Conservation (phyloP, 2,329 filamentous ascomycete species). For the Cyanodermella asteris region DNA sequence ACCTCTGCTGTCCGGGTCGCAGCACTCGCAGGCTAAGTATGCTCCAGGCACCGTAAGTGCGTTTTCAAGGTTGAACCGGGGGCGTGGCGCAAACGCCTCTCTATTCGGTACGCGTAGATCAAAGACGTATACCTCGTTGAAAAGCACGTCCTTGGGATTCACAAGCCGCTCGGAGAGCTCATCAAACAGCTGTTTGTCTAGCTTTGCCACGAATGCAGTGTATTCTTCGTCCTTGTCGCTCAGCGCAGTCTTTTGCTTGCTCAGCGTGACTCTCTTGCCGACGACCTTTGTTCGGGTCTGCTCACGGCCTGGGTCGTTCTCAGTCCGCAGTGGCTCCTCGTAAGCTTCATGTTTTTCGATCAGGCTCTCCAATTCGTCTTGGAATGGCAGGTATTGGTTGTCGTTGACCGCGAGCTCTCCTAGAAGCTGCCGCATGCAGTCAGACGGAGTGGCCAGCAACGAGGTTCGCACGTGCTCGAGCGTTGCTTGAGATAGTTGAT, state of each 20-base stretch:
- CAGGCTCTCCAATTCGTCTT: slow-evolving; percentile 26
- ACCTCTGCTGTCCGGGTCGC: slow-evolving; percentile 13
- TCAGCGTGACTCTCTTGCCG: slow-evolving; percentile 35
- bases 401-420: slow-evolving; percentile 15
- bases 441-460: too few relatives aligned
- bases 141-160: slow-evolving; percentile 26
- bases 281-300: slow-evolving; percentile 35
- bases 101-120: slow-evolving; percentile 34
- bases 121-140: slow-evolving; percentile 36
- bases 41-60: slow-evolving; percentile 37
- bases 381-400: slow-evolving; percentile 16
- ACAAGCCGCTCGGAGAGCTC: slow-evolving; percentile 26
- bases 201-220: slow-evolving; percentile 27
- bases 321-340: slow-evolving; percentile 41
- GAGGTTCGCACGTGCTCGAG: too few relatives aligned
- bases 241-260: slow-evolving; percentile 31
- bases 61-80: slow-evolving; percentile 36
- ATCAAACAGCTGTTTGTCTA: slow-evolving; percentile 22
- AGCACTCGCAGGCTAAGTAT: slow-evolving; percentile 35
- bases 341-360: slow-evolving; percentile 21
- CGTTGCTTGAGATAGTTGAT: too few relatives aligned
- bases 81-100: slow-evolving; percentile 34
- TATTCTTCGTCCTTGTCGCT: slow-evolving; percentile 32
- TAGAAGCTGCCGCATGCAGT: too few relatives aligned
- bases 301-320: slow-evolving; percentile 45